A percentile compares a stretch with the other conserved stretches of the same genome.
Evolutionary conservation across 352 stramenopile species (phyloP).

Genomic region (Blastocystis sp.): DNA sequence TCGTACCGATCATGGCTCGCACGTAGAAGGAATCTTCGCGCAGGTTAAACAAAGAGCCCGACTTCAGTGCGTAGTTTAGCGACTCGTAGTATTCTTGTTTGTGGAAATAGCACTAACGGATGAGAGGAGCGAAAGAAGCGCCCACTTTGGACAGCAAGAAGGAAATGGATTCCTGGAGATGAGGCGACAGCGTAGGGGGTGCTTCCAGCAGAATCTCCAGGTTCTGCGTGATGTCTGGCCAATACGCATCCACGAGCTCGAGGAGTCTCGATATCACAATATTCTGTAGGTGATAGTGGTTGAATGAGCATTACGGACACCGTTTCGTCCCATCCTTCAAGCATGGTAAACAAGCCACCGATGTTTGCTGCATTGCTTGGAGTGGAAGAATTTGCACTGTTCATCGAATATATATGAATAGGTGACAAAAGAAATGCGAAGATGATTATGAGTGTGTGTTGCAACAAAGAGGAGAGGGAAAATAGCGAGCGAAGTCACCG

Average conservation of each 20-base stretch:
- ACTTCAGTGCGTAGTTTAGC: slow-evolving; percentile 17
- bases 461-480: no score
- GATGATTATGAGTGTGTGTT: no score
- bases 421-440: neutral
- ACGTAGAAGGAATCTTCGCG: slow-evolving; percentile 49
- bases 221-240: slow-evolving; percentile 41
- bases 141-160: slow-evolving; percentile 30
- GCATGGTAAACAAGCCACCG: slow-evolving; percentile 34
- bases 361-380: neutral
- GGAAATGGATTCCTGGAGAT: slow-evolving; percentile 10
- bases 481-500: no score
- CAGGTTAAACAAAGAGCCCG: slow-evolving; percentile 15
- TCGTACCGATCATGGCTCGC: slow-evolving; percentile 25
- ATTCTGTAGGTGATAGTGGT: neutral
- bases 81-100: slow-evolving; percentile 50
- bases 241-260: neutral
- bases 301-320: neutral
- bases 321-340: slow-evolving; percentile 49
- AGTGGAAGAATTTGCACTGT: neutral
- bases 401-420: neutral
- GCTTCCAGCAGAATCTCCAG: neutral
- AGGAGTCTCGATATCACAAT: slow-evolving; percentile 23
- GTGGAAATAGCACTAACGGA: slow-evolving; percentile 42
- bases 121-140: neutral
- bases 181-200: neutral